phyloP scores from a whole-genome alignment of 2,329 filamentous ascomycete genomes.

The Proliferodiscus dingleyae region DNA sequence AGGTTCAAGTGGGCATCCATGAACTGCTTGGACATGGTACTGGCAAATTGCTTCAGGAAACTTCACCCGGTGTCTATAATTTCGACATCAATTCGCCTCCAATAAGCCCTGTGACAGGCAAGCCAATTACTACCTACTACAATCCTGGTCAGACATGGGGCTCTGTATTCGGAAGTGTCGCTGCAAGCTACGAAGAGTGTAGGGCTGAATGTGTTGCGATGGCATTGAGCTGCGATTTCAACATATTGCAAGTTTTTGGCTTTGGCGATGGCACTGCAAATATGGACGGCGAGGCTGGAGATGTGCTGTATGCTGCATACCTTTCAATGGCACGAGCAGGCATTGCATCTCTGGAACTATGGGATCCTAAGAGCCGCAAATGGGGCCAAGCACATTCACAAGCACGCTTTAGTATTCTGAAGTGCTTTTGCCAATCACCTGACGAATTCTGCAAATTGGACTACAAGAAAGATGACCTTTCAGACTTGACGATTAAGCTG shows the following conservation, averaged over 20 bases:
- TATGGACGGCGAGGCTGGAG: slow-evolving; percentile 71
- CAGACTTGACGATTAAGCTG: slow-evolving; percentile 75
- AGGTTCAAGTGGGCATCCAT: slow-evolving; percentile 93
- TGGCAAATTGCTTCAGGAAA: slow-evolving; percentile 90
- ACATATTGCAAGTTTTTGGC: slow-evolving; percentile 84
- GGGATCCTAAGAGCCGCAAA: slow-evolving; percentile 85
- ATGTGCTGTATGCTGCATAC: slow-evolving; percentile 84
- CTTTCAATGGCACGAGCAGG: slow-evolving; percentile 94
- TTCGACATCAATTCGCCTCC: slow-evolving; percentile 82
- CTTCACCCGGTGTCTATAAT: slow-evolving; percentile 74
- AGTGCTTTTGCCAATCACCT: slow-evolving; percentile 80
- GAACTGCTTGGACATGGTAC: slow-evolving; percentile 87
- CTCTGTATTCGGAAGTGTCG: slow-evolving; percentile 81
- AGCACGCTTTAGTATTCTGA: slow-evolving; percentile 82
- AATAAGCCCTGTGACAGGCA: slow-evolving; percentile 69
- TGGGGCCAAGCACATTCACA: slow-evolving; percentile 94
- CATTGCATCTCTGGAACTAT: slow-evolving; percentile 82
- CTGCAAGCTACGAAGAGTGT: slow-evolving; percentile 90
- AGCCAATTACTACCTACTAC: slow-evolving; percentile 82
- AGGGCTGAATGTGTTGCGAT: slow-evolving; percentile 92
- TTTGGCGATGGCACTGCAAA: slow-evolving; percentile 74
- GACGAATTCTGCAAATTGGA: slow-evolving; percentile 80
- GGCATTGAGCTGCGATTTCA: slow-evolving; percentile 83
- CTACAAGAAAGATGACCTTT: slow-evolving; percentile 63
- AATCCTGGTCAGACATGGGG: slow-evolving; percentile 95